phyloP scores from a whole-genome alignment of 2,329 filamentous ascomycete genomes.

The Elsinoe fawcettii region DNA sequence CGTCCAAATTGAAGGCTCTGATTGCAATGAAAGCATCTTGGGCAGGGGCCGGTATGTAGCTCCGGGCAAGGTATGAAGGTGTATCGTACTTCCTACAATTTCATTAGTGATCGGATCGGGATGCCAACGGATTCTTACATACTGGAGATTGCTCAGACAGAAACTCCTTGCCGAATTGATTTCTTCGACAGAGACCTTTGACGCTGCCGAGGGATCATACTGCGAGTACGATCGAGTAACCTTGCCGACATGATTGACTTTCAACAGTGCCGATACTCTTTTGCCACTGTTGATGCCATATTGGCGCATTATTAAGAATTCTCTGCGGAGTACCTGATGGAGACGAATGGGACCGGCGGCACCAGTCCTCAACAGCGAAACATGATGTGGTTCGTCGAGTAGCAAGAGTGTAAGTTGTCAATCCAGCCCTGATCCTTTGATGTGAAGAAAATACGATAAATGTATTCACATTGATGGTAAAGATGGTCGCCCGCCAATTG shows the following conservation, averaged over 20 bases:
- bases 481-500: background rate
- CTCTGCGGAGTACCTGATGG: background rate
- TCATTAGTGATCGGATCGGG: slow-evolving; percentile 10
- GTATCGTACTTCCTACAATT: slow-evolving; percentile 74
- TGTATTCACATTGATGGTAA: too few species aligned
- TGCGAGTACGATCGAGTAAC: background rate
- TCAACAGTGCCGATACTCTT: background rate
- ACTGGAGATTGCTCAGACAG: slow-evolving; percentile 53
- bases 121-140: slow-evolving; percentile 17
- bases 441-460: too few species aligned
- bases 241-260: background rate
- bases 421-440: too few species aligned
- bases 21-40: slow-evolving; percentile 83
- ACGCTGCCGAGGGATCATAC: slow-evolving; percentile 1
- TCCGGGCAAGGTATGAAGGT: slow-evolving; percentile 75
- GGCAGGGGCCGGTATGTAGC: slow-evolving; percentile 68
- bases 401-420: too few species aligned
- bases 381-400: background rate
- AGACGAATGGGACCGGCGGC: background rate
- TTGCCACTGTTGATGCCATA: too few species aligned
- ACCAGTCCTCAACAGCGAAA: background rate
- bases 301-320: too few species aligned
- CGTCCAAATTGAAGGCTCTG: slow-evolving; percentile 85
- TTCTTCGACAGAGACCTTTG: slow-evolving; percentile 32
- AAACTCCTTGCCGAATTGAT: slow-evolving; percentile 49